Evolutionary conservation across 805 yeast species (phyloP), one percentile per base, ranked within the genome.

Genomic region (Sporopachydermia lactativora): DNA sequence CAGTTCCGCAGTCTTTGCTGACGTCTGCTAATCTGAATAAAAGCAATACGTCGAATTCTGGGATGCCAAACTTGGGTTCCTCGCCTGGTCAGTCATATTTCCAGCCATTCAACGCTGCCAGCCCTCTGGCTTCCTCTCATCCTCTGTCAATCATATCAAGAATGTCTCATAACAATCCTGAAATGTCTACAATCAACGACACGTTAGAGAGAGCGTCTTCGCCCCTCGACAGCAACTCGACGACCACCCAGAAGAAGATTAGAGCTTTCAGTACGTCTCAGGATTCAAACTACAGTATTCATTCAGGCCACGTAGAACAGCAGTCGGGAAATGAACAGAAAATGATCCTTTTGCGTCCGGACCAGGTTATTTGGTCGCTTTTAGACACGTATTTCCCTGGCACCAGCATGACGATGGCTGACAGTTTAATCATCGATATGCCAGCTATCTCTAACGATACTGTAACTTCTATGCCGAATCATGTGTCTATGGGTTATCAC

Each of bases 381-480:
- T 47, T 82, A 5, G 86, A 81, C 43, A 60, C 60, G 15, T 70
- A 67, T 49, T 81, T 61, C 51, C 83, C 86, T 0, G 31, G 31
- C 13, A 53, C 61, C n/a, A 84, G 85, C 0, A 81, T 80, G 86
- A 47, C 55, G 2, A 70, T 78, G 67, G 59, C 61, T 14, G 84
- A 79, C 39, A 80, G 89, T 0, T 63, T 81, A 19, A 54, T 79
- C 2, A 65, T 81, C 11, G 81, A 71, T n/a, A 56, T 64, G 0
- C 68, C 72, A 1, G 39, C 42, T 11, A 37, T 24, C 34, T 39
- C 28, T 19, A 35, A 37, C 14, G 13, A 36, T 34, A 35, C 39
- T 16, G 14, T 31, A 36, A 35, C 37, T 39, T 19, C 42, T 18
- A 28, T 17, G 31, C 42, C 11, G 44, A 41, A 37, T 35, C 42